Evolutionary conservation across 768 basidiomycete genomes (phyloP).

Genomic region (Saitozyma podzolica): DNA sequence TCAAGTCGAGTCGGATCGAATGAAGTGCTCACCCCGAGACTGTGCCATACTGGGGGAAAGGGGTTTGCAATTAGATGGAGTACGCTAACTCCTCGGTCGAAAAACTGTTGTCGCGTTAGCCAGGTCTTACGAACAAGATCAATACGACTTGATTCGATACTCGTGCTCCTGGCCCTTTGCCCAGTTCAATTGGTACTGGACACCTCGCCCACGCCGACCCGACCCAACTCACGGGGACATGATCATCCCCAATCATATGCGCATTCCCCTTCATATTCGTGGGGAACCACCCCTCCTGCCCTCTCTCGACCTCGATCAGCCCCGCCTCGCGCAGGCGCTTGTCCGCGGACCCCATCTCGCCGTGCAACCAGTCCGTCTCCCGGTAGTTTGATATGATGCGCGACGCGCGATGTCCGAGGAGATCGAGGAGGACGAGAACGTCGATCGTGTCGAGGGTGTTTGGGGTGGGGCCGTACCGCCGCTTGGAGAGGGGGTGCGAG

Average conservation of each 20-base stretch:
- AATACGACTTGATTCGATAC: not conserved
- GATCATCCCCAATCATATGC: constrained; percentile 76
- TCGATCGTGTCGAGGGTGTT: constrained; percentile 78
- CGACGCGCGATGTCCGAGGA: constrained; percentile 77
- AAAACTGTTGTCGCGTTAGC: constrained; percentile 57
- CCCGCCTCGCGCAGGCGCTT: constrained; percentile 66
- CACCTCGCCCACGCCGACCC: no score
- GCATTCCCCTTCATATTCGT: constrained; percentile 31
- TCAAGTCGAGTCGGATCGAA: not conserved
- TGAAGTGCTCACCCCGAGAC: constrained; percentile 60
- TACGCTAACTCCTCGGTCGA: constrained; percentile 76
- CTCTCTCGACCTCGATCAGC: constrained; percentile 55
- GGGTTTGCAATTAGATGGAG: constrained; percentile 86
- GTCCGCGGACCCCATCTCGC: constrained; percentile 73
- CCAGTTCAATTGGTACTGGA: no score
- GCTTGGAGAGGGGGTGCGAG: constrained; percentile 60
- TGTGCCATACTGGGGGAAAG: constrained; percentile 91
- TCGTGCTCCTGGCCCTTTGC: not conserved
- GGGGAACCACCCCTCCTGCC: constrained; percentile 37
- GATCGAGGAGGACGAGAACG: constrained; percentile 87
- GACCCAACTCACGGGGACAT: constrained; percentile 62
- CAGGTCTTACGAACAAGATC: not conserved
- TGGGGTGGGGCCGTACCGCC: constrained; percentile 55
- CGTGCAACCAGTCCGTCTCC: constrained; percentile 91
- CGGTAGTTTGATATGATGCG: constrained; percentile 75